Percentiles rank a stretch among this genome's conserved stretches.
These are phyloP conservation scores for Saccharomycopsis sp. DNA, from an alignment of 805 yeast genomes.

Conservation along the genomic window DNA sequence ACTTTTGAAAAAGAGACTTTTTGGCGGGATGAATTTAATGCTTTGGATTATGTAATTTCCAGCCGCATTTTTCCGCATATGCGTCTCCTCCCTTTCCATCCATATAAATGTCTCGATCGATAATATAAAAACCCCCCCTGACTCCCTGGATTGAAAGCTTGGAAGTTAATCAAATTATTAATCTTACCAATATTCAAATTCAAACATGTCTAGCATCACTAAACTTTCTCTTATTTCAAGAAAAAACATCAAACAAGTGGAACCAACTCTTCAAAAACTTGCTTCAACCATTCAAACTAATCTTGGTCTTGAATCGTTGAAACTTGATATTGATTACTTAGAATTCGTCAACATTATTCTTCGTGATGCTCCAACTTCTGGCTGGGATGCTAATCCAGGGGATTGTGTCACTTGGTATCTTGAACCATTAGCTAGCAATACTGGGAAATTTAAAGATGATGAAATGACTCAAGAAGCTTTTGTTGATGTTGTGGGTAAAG, in stretches of 20 bases:
- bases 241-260: neutral
- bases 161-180: no score
- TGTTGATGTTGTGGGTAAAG: neutral
- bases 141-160: no score
- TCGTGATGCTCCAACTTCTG: neutral
- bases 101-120: no score
- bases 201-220: no score
- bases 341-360: neutral
- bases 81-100: no score
- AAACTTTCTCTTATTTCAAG: neutral
- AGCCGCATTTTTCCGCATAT: no score
- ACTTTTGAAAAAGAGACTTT: no score
- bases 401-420: neutral
- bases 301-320: neutral
- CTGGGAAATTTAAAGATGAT: neutral
- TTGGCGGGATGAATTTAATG: no score
- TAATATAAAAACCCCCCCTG: no score
- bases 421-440: neutral
- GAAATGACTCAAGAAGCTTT: neutral
- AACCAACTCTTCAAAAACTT: neutral
- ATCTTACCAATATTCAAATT: no score
- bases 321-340: neutral
- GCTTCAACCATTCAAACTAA: neutral
- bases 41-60: no score
- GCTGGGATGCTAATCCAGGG: neutral